Evolutionary conservation across 1,284 basidiomycete genomes (phyloP).

Genomic region (Fomes fomentarius): DNA sequence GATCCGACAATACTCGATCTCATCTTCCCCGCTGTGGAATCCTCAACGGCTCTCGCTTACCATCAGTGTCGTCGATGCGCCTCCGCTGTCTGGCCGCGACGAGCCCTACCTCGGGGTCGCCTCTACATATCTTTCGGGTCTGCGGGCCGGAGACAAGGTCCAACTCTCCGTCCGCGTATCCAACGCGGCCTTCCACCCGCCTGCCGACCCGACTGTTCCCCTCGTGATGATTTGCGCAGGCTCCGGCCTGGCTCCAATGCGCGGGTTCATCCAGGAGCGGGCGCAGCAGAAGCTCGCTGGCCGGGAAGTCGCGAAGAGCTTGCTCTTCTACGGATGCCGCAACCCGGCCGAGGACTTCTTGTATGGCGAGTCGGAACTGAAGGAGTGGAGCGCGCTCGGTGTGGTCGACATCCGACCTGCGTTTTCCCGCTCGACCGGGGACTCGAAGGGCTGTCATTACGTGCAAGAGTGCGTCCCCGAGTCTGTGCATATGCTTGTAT

Average conservation of each 20-base stretch:
- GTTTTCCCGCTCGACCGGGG: constrained; percentile 43
- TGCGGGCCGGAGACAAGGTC: constrained; percentile 45
- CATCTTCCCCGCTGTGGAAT: constrained; percentile 52
- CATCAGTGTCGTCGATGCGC: constrained; percentile 45
- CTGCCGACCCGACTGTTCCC: constrained; percentile 44
- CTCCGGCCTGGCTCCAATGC: constrained; percentile 54
- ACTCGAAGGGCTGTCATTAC: constrained; percentile 46
- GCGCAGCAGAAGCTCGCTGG: constrained; percentile 49
- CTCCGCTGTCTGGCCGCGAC: constrained; percentile 36
- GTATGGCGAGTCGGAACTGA: constrained; percentile 46
- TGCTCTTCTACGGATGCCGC: constrained; percentile 55
- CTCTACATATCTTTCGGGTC: constrained; percentile 48
- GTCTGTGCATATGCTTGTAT: too few relatives aligned
- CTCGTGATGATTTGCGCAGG: constrained; percentile 55
- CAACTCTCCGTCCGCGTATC: constrained; percentile 48
- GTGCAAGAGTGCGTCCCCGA: constrained; percentile 51
- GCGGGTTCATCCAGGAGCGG: constrained; percentile 57
- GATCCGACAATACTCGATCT: constrained; percentile 55
- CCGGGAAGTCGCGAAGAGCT: constrained; percentile 43
- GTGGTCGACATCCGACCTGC: constrained; percentile 52
- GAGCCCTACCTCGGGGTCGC: constrained; percentile 51
- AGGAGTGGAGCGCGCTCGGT: constrained; percentile 45
- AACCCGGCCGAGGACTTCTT: constrained; percentile 45
- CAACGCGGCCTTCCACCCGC: constrained; percentile 47
- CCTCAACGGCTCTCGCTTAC: constrained; percentile 47